A percentile compares a stretch with the other conserved stretches of the same genome.
Conservation (phyloP, 352 stramenopile genomes). For the Phytophthora pistaciae region DNA sequence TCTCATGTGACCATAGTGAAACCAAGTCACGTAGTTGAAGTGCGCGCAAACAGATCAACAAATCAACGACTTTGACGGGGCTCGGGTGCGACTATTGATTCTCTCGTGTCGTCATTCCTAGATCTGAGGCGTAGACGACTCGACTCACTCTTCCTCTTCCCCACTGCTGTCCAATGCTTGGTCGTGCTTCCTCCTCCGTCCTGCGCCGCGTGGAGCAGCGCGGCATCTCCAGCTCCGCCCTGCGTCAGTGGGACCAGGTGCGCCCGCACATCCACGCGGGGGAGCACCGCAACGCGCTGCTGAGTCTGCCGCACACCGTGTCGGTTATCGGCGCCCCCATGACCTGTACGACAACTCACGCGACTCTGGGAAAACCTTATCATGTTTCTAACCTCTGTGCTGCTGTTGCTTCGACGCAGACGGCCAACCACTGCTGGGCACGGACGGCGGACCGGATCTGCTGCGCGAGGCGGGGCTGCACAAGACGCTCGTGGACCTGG, state of each 20-base stretch:
- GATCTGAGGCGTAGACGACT: slow-evolving; percentile 11
- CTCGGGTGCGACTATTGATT: slow-evolving; percentile 2
- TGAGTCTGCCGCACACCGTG: slow-evolving; percentile 75
- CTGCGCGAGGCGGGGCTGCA: slow-evolving; percentile 83
- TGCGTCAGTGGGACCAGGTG: slow-evolving; percentile 68
- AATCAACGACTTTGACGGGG: slow-evolving; percentile 34
- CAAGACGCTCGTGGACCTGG: slow-evolving; percentile 80
- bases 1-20: slow-evolving; percentile 14
- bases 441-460: slow-evolving; percentile 78
- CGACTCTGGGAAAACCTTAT: background rate
- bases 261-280: slow-evolving; percentile 67
- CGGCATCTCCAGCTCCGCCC: slow-evolving; percentile 59
- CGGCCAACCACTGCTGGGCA: slow-evolving; percentile 83
- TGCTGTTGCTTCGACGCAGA: slow-evolving; percentile 42
- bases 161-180: slow-evolving; percentile 14
- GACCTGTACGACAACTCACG: slow-evolving; percentile 63
- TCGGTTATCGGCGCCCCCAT: slow-evolving; percentile 89
- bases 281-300: slow-evolving; percentile 60
- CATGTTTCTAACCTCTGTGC: background rate
- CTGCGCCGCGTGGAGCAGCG: slow-evolving; percentile 37
- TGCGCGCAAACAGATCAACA: slow-evolving; percentile 21
- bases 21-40: slow-evolving; percentile 7
- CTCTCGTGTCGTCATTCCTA: slow-evolving; percentile 1
- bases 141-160: background rate
- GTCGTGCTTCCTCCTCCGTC: slow-evolving; percentile 18